Conservation (phyloP, 768 basidiomycete species). For the Mycena floridula region DNA sequence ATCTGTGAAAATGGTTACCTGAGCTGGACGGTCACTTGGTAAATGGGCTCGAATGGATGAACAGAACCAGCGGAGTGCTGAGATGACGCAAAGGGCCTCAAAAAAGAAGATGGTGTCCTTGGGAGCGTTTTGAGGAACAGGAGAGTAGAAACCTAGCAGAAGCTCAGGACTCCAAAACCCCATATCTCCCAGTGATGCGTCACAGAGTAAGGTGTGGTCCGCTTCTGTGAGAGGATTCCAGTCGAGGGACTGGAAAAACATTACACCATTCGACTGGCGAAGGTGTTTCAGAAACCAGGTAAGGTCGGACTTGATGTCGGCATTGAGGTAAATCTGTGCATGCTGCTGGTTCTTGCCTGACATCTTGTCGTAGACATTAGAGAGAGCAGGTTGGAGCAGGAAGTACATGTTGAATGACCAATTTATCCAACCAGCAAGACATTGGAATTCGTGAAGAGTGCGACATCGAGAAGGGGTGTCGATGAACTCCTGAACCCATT, state of each 20-base stretch:
- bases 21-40: background rate
- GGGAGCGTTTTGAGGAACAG: slow-evolving; percentile 1
- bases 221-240: slow-evolving; percentile 1
- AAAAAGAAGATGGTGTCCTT: slow-evolving; percentile 6
- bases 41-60: too few species aligned
- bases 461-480: slow-evolving; percentile 2
- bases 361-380: slow-evolving; percentile 16
- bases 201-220: slow-evolving; percentile 2
- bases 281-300: slow-evolving; percentile 3
- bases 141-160: slow-evolving; percentile 2
- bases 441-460: slow-evolving; percentile 14
- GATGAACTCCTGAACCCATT: background rate
- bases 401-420: slow-evolving; percentile 22
- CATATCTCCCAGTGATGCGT: slow-evolving; percentile 3
- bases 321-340: slow-evolving; percentile 12
- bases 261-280: background rate
- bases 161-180: slow-evolving; percentile 6
- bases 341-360: slow-evolving; percentile 9
- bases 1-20: slow-evolving; percentile 11
- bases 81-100: slow-evolving; percentile 5
- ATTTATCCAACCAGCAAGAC: slow-evolving; percentile 17
- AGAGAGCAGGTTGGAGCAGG: slow-evolving; percentile 15
- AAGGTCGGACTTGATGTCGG: slow-evolving; percentile 4
- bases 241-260: background rate
- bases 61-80: slow-evolving; percentile 1